Conservation (phyloP, 2,329 filamentous ascomycete genomes). For the Clonostachys sp. region DNA sequence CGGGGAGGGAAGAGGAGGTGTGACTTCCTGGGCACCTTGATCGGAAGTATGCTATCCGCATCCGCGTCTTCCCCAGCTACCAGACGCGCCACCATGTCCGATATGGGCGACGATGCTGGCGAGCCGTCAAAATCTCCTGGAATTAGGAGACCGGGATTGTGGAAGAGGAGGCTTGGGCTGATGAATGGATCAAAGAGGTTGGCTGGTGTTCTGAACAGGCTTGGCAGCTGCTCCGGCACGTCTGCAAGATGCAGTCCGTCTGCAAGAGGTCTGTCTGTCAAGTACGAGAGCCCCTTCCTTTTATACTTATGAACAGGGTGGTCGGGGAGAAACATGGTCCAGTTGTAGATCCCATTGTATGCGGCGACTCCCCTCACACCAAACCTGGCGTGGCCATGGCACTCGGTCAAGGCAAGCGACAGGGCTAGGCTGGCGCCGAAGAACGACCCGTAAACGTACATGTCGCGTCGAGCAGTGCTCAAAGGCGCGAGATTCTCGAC, state of each 20-base stretch:
- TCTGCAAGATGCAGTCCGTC: slow-evolving; percentile 26
- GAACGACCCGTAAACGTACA: slow-evolving; percentile 49
- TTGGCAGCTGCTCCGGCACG: slow-evolving; percentile 25
- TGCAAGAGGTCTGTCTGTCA: slow-evolving; percentile 5
- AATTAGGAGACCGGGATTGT: slow-evolving; percentile 39
- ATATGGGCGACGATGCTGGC: slow-evolving; percentile 7
- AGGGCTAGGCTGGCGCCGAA: slow-evolving; percentile 53
- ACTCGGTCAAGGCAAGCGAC: slow-evolving; percentile 53
- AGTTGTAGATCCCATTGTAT: slow-evolving; percentile 60
- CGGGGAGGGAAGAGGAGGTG: slow-evolving; percentile 43
- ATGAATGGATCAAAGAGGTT: slow-evolving; percentile 57
- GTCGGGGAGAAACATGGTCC: slow-evolving; percentile 54
- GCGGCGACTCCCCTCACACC: slow-evolving; percentile 48
- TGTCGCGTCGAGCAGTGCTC: slow-evolving; percentile 23
- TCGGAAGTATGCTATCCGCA: neutral
- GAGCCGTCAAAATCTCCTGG: slow-evolving; percentile 36
- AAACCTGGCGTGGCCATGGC: slow-evolving; percentile 32
- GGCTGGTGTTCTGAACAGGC: slow-evolving; percentile 42
- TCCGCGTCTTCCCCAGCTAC: neutral
- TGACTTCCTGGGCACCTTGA: slow-evolving; percentile 29
- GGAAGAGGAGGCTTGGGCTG: slow-evolving; percentile 55
- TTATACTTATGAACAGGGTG: slow-evolving; percentile 34
- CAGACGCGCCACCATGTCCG: slow-evolving; percentile 1
- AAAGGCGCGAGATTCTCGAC: slow-evolving; percentile 33
- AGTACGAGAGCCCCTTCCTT: neutral